A percentile compares a stretch with the other conserved stretches of the same genome.
phyloP scores from a whole-genome alignment of 805 yeast genomes.

The Debaryomyces castellii region DNA sequence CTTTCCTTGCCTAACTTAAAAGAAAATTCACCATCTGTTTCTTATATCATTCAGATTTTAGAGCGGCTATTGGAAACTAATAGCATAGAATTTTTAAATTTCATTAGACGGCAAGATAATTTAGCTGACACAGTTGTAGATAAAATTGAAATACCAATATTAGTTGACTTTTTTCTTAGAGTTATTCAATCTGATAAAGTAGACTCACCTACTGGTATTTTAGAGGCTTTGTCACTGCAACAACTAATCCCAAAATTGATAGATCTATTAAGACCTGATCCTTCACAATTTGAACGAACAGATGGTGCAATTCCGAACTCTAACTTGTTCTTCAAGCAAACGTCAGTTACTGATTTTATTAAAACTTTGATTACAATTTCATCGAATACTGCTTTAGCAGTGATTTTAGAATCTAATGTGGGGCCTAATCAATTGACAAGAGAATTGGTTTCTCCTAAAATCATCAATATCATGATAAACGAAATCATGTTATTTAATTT shows the following conservation, averaged over 20 bases:
- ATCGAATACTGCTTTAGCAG: conserved; percentile 70
- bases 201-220: conserved; percentile 83
- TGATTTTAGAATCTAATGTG: conserved; percentile 84
- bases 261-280: conserved; percentile 65
- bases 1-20: conserved; percentile 27
- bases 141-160: conserved; percentile 89
- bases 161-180: conserved; percentile 89
- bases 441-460: conserved; percentile 76
- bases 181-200: conserved; percentile 92
- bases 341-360: conserved; percentile 92
- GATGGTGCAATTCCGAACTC: conserved; percentile 24
- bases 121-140: conserved; percentile 78
- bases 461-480: conserved; percentile 64
- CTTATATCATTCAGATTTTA: conserved; percentile 57
- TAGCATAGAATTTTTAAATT: conserved; percentile 62
- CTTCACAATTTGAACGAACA: conserved; percentile 47
- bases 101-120: conserved; percentile 63
- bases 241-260: conserved; percentile 70
- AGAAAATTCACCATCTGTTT: conserved; percentile 39
- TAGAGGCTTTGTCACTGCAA: conserved; percentile 73
- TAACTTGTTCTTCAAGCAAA: conserved; percentile 56
- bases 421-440: conserved; percentile 96
- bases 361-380: conserved; percentile 93
- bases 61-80: conserved; percentile 77
- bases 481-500: conserved; percentile 59